phyloP scores from a whole-genome alignment of 2,329 filamentous ascomycete species.

The Penicillium concentricum region DNA sequence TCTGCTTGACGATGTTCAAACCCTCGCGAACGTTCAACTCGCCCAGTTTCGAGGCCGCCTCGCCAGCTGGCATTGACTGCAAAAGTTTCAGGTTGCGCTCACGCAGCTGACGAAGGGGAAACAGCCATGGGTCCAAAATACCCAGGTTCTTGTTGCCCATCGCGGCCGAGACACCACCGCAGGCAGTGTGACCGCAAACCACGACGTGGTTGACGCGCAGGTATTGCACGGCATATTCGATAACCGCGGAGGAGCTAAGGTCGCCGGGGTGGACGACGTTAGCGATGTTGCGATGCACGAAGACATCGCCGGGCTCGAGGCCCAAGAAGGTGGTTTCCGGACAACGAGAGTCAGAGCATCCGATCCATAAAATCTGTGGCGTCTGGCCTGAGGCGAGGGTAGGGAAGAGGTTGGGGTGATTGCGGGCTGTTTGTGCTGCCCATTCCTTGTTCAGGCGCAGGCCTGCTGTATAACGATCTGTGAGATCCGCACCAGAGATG shows the following conservation, averaged over 20 bases:
- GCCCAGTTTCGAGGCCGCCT: conserved; percentile 61
- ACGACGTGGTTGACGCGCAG: conserved; percentile 66
- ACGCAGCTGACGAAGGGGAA: conserved; percentile 55
- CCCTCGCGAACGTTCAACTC: conserved; percentile 75
- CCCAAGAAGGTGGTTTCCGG: conserved; percentile 80
- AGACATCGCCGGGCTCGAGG: conserved; percentile 78
- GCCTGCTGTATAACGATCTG: conserved; percentile 62
- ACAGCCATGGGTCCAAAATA: conserved; percentile 61
- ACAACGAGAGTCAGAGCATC: conserved; percentile 81
- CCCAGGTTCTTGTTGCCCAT: conserved; percentile 59
- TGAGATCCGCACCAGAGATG: conserved; percentile 3
- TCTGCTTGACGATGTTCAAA: conserved; percentile 66
- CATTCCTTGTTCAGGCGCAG: conserved; percentile 69
- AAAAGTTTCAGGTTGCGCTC: conserved; percentile 54
- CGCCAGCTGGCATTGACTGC: conserved; percentile 47
- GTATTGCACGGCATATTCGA: conserved; percentile 74
- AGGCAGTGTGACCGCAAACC: conserved; percentile 61
- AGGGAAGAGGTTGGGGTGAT: conserved; percentile 70
- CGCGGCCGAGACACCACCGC: conserved; percentile 58
- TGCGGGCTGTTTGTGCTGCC: conserved; percentile 62
- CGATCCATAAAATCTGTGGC: conserved; percentile 70
- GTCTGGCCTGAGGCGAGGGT: conserved; percentile 66
- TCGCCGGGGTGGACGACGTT: conserved; percentile 76
- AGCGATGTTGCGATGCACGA: conserved; percentile 87
- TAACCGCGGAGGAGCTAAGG: conserved; percentile 70